Percentiles rank a stretch among this genome's conserved stretches.
These are phyloP conservation scores for Epichloe sibirici DNA, from an alignment of 2,329 filamentous ascomycete species.

Conservation along the genomic window DNA sequence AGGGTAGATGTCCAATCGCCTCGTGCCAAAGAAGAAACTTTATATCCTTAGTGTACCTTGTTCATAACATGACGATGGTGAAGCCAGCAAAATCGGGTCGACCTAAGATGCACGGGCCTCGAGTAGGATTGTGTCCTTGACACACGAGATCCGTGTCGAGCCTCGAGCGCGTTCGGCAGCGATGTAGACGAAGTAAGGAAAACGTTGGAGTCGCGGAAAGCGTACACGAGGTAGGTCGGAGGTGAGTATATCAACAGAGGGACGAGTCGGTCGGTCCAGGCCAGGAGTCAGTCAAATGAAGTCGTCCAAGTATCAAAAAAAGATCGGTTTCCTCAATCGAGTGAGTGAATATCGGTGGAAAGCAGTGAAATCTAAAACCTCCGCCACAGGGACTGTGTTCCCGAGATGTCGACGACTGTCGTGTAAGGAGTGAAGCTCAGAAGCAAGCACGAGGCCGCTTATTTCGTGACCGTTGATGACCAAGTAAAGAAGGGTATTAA, in stretches of 20 bases:
- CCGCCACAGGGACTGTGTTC: background rate
- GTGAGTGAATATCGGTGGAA: background rate
- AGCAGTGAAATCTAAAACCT: background rate
- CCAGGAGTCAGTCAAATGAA: background rate
- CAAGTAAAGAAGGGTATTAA: background rate
- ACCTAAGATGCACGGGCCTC: background rate
- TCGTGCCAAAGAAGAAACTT: background rate
- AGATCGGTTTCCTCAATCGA: background rate
- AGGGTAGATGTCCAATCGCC: background rate
- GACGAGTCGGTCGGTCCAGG: background rate
- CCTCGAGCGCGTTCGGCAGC: background rate
- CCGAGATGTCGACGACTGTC: background rate
- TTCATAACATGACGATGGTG: constrained; percentile 6
- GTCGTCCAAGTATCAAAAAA: background rate
- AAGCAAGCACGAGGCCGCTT: background rate
- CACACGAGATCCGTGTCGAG: background rate
- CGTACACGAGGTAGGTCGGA: background rate
- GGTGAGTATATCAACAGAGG: background rate
- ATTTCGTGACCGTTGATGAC: background rate
- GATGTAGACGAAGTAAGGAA: background rate
- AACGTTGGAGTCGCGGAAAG: background rate
- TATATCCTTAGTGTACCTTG: background rate
- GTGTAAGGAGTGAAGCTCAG: background rate
- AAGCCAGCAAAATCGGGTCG: background rate
- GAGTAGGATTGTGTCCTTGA: background rate